Percentiles rank a stretch among this genome's conserved stretches.
phyloP scores from a whole-genome alignment of 2,329 filamentous ascomycete species.

The Bipolaris gigantea region DNA sequence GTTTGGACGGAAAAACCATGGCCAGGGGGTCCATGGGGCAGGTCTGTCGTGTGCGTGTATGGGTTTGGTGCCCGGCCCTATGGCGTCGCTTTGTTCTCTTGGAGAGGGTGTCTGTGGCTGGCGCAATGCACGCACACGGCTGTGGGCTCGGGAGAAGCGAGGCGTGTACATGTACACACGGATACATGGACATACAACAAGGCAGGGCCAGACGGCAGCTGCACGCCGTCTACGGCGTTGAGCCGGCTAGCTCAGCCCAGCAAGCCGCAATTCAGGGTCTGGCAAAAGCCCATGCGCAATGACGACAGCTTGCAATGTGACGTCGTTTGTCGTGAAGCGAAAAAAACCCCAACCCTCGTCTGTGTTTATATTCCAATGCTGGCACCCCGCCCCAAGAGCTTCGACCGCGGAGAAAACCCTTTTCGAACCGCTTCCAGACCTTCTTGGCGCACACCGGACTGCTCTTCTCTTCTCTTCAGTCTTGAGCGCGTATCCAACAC shows the following conservation, averaged over 20 bases:
- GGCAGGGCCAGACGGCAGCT: no score
- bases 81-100: background rate
- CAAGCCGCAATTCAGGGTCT: conserved; percentile 21
- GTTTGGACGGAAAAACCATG: conserved; percentile 12
- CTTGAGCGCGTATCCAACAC: conserved; percentile 7
- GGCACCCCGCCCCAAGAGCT: conserved; percentile 24
- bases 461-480: conserved; percentile 15
- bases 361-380: conserved; percentile 23
- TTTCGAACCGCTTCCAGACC: conserved; percentile 40
- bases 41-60: conserved; percentile 7
- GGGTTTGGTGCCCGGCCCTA: conserved; percentile 5
- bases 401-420: conserved; percentile 21
- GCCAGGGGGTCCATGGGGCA: conserved; percentile 7
- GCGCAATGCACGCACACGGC: background rate
- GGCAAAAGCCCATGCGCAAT: conserved; percentile 28
- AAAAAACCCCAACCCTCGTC: conserved; percentile 27
- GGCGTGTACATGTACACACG: no score
- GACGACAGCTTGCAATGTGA: conserved; percentile 33
- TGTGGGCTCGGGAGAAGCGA: no score
- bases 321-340: conserved; percentile 21
- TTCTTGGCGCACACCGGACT: conserved; percentile 31
- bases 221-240: background rate
- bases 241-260: conserved; percentile 1
- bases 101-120: background rate
- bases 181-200: no score